Percentiles rank a stretch among this genome's conserved stretches.
phyloP scores from a whole-genome alignment of 495 filamentous ascomycete species.

The Astrothelium macrocarpum region DNA sequence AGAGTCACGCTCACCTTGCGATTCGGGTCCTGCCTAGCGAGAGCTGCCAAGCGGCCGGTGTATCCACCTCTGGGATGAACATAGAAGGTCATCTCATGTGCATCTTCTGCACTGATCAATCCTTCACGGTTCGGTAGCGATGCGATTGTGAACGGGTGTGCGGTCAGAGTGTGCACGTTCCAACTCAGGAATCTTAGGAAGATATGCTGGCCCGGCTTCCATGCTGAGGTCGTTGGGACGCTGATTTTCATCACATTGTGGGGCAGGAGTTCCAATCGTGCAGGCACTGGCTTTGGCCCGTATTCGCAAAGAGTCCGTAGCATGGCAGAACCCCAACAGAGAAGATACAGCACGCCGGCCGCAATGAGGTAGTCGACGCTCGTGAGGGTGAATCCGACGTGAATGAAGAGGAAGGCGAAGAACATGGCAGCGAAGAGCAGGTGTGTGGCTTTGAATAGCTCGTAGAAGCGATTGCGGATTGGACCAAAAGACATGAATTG shows the following conservation, averaged over 20 bases:
- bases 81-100: background rate
- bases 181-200: background rate
- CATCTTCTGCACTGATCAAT: background rate
- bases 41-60: background rate
- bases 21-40: background rate
- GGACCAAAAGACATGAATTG: constrained; percentile 42
- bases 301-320: background rate
- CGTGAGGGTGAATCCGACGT: constrained; percentile 45
- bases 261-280: background rate
- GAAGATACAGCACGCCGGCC: background rate
- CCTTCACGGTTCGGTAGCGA: background rate
- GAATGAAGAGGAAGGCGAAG: constrained; percentile 47
- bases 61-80: background rate
- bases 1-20: background rate
- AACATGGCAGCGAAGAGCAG: constrained; percentile 44
- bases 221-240: background rate
- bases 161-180: background rate
- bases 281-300: background rate
- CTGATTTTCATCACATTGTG: background rate
- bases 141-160: background rate
- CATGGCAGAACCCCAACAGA: background rate
- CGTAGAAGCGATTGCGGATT: constrained; percentile 47
- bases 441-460: constrained; percentile 51
- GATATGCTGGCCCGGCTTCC: background rate
- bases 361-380: background rate